These are phyloP conservation scores for Ananas comosus DNA, from an alignment of 176 grass and related monocot species.

Conservation along the genomic window DNA sequence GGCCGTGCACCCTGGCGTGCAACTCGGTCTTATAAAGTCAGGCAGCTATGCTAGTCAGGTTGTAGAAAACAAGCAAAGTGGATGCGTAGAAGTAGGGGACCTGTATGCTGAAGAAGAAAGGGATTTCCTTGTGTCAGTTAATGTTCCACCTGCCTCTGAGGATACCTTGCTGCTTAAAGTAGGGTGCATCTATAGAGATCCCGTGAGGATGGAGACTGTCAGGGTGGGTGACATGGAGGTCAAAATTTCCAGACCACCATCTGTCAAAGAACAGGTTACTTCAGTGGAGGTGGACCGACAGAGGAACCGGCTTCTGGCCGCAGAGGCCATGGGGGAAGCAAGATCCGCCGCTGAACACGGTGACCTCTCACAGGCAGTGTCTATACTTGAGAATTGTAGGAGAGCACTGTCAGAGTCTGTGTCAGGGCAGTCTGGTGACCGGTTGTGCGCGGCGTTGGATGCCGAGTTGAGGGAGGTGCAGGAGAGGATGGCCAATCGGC, in stretches of 20 bases:
- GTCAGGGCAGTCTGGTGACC: slow-evolving; percentile 53
- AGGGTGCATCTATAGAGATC: slow-evolving; percentile 64
- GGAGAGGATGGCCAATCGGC: slow-evolving; percentile 64
- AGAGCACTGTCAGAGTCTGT: slow-evolving; percentile 45
- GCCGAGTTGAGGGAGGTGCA: slow-evolving; percentile 89
- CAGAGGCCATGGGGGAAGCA: slow-evolving; percentile 75
- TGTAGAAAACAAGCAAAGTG: slow-evolving; percentile 40
- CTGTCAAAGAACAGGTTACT: slow-evolving; percentile 31
- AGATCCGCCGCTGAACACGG: slow-evolving; percentile 50
- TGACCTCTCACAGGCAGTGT: slow-evolving; percentile 49
- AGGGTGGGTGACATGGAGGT: slow-evolving; percentile 53
- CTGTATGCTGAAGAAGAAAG: slow-evolving; percentile 87
- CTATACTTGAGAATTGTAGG: slow-evolving; percentile 59
- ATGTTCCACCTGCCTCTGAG: slow-evolving; percentile 36
- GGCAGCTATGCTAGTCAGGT: slow-evolving; percentile 62
- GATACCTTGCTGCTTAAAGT: slow-evolving; percentile 49
- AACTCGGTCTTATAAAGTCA: slow-evolving; percentile 59
- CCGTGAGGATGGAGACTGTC: slow-evolving; percentile 51
- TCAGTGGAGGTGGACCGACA: slow-evolving; percentile 80
- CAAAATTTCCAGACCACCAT: slow-evolving; percentile 53
- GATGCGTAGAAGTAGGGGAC: slow-evolving; percentile 65
- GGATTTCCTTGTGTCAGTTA: slow-evolving; percentile 77
- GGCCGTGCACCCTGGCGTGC: slow-evolving; percentile 46
- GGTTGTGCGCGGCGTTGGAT: slow-evolving; percentile 51
- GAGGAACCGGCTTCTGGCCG: slow-evolving; percentile 73